phyloP scores from a whole-genome alignment of 805 yeast genomes.

The Candida sphagnicola region DNA sequence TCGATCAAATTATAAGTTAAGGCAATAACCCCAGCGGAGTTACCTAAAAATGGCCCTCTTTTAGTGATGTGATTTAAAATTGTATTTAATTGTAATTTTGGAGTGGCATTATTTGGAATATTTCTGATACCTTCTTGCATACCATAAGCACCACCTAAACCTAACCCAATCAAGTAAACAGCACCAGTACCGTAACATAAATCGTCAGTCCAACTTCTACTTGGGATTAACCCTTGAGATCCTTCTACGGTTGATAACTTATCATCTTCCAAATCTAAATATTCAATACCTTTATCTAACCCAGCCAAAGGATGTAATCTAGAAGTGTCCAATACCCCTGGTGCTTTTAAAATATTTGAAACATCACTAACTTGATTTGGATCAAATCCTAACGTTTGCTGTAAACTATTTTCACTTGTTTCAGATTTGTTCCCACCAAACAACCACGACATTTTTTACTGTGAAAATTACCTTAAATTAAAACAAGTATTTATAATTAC shows the following conservation, averaged over 20 bases:
- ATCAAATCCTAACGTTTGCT: slow-evolving; percentile 54
- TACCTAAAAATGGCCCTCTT: slow-evolving; percentile 94
- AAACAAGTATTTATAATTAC: too few relatives aligned
- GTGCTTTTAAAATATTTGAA: slow-evolving; percentile 55
- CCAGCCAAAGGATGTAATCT: slow-evolving; percentile 91
- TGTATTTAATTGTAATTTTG: slow-evolving; percentile 82
- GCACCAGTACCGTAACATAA: slow-evolving; percentile 97
- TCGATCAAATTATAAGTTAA: slow-evolving; percentile 82
- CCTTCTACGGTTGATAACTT: slow-evolving; percentile 75
- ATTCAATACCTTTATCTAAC: slow-evolving; percentile 84
- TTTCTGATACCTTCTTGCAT: slow-evolving; percentile 78
- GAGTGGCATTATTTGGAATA: slow-evolving; percentile 72
- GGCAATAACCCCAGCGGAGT: slow-evolving; percentile 92
- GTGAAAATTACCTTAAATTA: neutral
- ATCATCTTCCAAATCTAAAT: slow-evolving; percentile 81
- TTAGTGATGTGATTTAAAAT: slow-evolving; percentile 88
- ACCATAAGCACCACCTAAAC: slow-evolving; percentile 87
- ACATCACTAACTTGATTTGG: slow-evolving; percentile 62
- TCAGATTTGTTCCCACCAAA: slow-evolving; percentile 33
- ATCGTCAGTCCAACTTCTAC: slow-evolving; percentile 98
- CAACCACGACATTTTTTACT: slow-evolving; percentile 43
- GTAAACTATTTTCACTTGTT: slow-evolving; percentile 17
- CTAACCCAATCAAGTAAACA: slow-evolving; percentile 81
- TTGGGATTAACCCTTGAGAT: slow-evolving; percentile 84
- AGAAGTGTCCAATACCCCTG: slow-evolving; percentile 56